phyloP scores from a whole-genome alignment of 306 rosid species.

The Malus sylvestris region DNA sequence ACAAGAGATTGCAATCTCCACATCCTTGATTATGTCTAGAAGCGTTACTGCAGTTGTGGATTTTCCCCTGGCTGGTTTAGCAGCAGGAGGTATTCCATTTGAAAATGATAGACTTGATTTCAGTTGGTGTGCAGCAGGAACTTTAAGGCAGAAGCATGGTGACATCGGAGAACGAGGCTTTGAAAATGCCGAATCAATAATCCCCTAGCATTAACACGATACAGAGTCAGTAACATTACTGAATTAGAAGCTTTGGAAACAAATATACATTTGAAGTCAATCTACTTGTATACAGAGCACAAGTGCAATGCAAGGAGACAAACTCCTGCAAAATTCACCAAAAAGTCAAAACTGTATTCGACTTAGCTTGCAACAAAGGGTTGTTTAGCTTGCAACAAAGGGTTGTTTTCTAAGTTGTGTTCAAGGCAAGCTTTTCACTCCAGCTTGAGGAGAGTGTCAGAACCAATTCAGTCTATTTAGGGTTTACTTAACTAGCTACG shows the following conservation, averaged over 20 bases:
- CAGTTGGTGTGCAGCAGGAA: slow-evolving; percentile 51
- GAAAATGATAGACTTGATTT: slow-evolving; percentile 61
- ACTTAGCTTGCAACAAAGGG: not conserved
- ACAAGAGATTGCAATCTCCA: slow-evolving; percentile 67
- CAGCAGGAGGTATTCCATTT: slow-evolving; percentile 75
- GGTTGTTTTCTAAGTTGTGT: not conserved
- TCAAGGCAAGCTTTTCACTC: not conserved
- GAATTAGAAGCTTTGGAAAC: not conserved
- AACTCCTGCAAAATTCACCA: not conserved
- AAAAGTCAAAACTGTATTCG: not conserved
- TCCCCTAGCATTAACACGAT: slow-evolving; percentile 42
- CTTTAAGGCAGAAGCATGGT: slow-evolving; percentile 88
- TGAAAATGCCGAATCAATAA: slow-evolving; percentile 66
- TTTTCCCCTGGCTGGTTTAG: slow-evolving; percentile 75
- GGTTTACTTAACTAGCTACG: not conserved
- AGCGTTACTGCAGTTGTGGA: slow-evolving; percentile 56
- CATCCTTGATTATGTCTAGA: slow-evolving; percentile 75
- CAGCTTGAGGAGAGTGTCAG: not conserved
- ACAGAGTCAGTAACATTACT: slow-evolving; percentile 1
- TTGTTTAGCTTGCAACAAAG: not conserved
- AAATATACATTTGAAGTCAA: not conserved
- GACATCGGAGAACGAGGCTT: slow-evolving; percentile 65
- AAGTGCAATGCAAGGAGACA: not conserved
- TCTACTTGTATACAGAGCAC: not conserved
- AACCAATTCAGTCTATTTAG: not conserved